phyloP scores from a whole-genome alignment of 805 yeast species.

The Candida caryicola region DNA sequence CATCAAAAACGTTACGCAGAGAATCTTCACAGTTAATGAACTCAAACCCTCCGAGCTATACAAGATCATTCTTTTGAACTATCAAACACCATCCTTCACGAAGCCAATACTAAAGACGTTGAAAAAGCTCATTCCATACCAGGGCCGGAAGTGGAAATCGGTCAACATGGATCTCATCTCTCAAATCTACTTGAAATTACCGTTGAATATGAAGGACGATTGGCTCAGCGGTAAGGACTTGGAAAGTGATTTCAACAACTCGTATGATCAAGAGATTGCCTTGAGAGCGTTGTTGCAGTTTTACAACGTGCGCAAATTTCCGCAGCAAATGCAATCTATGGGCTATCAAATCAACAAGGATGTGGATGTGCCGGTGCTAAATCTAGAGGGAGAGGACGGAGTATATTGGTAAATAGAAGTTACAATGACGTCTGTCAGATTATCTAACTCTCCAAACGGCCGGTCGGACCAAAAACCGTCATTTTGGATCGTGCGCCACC shows the following conservation, averaged over 20 bases:
- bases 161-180: conserved; percentile 92
- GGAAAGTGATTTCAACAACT: conserved; percentile 68
- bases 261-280: conserved; percentile 84
- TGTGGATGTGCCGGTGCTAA: conserved; percentile 18
- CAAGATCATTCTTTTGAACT: conserved; percentile 55
- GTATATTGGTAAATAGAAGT: conserved; percentile 4
- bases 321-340: conserved; percentile 47
- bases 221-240: conserved; percentile 86
- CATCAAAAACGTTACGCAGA: conserved; percentile 62
- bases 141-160: conserved; percentile 92
- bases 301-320: conserved; percentile 64
- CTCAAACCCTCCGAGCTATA: conserved; percentile 61
- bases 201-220: conserved; percentile 69
- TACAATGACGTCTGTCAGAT: background rate
- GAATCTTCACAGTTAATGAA: conserved; percentile 63
- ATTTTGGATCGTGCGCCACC: conserved; percentile 2
- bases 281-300: conserved; percentile 74
- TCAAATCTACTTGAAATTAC: conserved; percentile 74
- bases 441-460: background rate
- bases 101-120: conserved; percentile 69
- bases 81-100: conserved; percentile 57
- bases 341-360: conserved; percentile 50
- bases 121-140: conserved; percentile 81
- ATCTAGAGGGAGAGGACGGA: conserved; percentile 15
- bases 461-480: no score